Evolutionary conservation across 2,329 filamentous ascomycete genomes (phyloP).

Genomic region (Cercospora beticola): DNA sequence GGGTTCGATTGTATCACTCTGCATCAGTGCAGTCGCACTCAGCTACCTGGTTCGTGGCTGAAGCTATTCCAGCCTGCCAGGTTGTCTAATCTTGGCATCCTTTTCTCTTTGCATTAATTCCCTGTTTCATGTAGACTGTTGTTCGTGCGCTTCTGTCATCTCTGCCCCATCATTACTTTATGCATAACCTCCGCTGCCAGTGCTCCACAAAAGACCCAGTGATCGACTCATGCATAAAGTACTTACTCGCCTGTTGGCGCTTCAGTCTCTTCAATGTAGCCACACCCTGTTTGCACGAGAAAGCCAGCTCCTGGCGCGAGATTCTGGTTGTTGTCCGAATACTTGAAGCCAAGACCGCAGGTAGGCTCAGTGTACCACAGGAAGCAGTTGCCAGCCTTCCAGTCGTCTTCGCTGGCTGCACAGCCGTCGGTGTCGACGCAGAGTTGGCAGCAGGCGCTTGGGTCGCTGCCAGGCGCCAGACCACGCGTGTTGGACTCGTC

Average conservation of each 20-base stretch:
- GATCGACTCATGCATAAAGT: neutral
- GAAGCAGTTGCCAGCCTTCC: constrained; percentile 32
- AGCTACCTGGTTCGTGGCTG: constrained; percentile 20
- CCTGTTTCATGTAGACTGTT: constrained; percentile 14
- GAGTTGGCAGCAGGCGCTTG: constrained; percentile 32
- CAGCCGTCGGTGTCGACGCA: constrained; percentile 30
- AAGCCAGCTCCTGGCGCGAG: constrained; percentile 28
- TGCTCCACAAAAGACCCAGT: neutral
- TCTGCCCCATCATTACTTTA: neutral
- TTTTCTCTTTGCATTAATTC: constrained; percentile 15
- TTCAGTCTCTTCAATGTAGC: constrained; percentile 22
- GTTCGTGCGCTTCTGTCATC: neutral
- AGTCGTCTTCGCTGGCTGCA: constrained; percentile 30
- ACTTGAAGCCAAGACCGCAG: constrained; percentile 30
- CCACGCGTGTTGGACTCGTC: constrained; percentile 28
- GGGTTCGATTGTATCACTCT: constrained; percentile 20
- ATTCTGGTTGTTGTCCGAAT: constrained; percentile 25
- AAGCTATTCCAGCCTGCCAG: constrained; percentile 2
- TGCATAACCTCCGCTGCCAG: neutral
- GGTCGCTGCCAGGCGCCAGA: constrained; percentile 27
- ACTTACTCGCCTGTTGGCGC: constrained; percentile 16
- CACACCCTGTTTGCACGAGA: constrained; percentile 31
- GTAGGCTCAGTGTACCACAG: constrained; percentile 30
- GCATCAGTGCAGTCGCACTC: constrained; percentile 19
- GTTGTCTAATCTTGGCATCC: constrained; percentile 17